phyloP scores from a whole-genome alignment of 1,284 basidiomycete species.

The Cryptococcus sp. region DNA sequence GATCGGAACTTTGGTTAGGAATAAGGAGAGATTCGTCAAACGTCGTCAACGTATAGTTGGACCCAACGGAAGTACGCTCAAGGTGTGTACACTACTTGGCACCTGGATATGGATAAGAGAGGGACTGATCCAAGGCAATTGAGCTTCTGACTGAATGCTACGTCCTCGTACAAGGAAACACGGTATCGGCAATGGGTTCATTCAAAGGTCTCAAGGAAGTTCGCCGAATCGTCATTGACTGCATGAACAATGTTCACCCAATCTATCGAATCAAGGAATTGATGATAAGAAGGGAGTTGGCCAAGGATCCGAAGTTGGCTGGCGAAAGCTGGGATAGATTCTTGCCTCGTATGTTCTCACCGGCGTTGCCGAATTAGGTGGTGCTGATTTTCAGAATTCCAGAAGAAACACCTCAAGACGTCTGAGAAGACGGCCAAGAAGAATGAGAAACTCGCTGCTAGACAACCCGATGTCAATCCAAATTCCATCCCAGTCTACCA shows the following conservation, averaged over 20 bases:
- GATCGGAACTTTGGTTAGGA: constrained; percentile 88
- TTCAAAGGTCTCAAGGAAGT: constrained; percentile 96
- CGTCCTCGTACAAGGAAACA: constrained; percentile 96
- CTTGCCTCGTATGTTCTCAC: constrained; percentile 62
- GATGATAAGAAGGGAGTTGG: constrained; percentile 97
- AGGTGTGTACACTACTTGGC: constrained; percentile 55
- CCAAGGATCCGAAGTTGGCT: constrained; percentile 95
- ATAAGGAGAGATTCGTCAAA: constrained; percentile 97
- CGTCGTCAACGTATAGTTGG: constrained; percentile 93
- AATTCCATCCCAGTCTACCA: constrained; percentile 4
- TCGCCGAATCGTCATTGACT: constrained; percentile 88
- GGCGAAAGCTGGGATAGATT: constrained; percentile 96
- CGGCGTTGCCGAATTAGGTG: not conserved
- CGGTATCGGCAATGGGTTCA: constrained; percentile 95
- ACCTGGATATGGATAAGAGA: not conserved
- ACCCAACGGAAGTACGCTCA: constrained; percentile 91
- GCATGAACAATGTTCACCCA: constrained; percentile 99
- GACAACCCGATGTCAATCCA: constrained; percentile 7
- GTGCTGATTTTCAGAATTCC: constrained; percentile 59
- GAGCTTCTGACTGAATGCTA: constrained; percentile 96
- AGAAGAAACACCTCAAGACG: constrained; percentile 83
- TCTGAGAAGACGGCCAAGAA: constrained; percentile 86
- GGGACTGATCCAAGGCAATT: constrained; percentile 65
- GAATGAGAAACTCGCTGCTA: constrained; percentile 56
- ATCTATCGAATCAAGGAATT: constrained; percentile 99